A percentile compares a stretch with the other conserved stretches of the same genome.
Evolutionary conservation across 164 flowering plant genomes (phyloP).

Genomic region (Tetracentron sinense): DNA sequence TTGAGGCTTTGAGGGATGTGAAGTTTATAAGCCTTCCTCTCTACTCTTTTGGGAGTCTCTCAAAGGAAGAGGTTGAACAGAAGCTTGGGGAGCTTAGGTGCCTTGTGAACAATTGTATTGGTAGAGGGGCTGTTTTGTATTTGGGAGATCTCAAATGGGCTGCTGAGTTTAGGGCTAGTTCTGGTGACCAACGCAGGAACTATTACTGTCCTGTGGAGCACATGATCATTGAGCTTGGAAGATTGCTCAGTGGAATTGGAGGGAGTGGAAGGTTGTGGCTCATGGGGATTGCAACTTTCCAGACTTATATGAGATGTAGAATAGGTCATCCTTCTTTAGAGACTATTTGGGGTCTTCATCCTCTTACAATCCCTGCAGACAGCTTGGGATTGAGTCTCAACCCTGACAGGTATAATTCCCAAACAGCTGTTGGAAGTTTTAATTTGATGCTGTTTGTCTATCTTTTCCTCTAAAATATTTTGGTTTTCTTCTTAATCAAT

Average conservation of each 20-base stretch:
- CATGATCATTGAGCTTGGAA: slow-evolving; percentile 74
- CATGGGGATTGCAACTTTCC: slow-evolving; percentile 73
- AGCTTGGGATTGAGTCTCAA: slow-evolving; percentile 73
- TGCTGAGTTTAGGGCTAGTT: slow-evolving; percentile 48
- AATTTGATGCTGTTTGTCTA: not conserved
- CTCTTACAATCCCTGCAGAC: slow-evolving; percentile 66
- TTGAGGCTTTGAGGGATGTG: slow-evolving; percentile 41
- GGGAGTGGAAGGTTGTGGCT: slow-evolving; percentile 63
- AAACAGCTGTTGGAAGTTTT: slow-evolving; percentile 2
- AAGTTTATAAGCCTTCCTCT: slow-evolving; percentile 55
- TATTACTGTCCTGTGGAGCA: slow-evolving; percentile 64
- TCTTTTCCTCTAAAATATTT: not conserved
- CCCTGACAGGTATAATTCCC: slow-evolving; percentile 55
- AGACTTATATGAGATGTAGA: slow-evolving; percentile 71
- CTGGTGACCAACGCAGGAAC: slow-evolving; percentile 34
- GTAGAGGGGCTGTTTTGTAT: slow-evolving; percentile 57
- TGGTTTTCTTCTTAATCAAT: too few relatives aligned
- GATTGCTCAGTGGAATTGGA: slow-evolving; percentile 45
- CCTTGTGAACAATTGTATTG: slow-evolving; percentile 37
- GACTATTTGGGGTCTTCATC: slow-evolving; percentile 66
- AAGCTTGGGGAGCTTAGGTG: slow-evolving; percentile 61
- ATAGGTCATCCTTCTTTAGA: slow-evolving; percentile 69
- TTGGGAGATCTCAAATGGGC: slow-evolving; percentile 91
- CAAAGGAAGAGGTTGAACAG: slow-evolving; percentile 59
- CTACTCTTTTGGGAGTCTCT: slow-evolving; percentile 35